These are phyloP conservation scores for Lanmaoa rubissima DNA, from an alignment of 768 basidiomycete genomes.

Conservation along the genomic window DNA sequence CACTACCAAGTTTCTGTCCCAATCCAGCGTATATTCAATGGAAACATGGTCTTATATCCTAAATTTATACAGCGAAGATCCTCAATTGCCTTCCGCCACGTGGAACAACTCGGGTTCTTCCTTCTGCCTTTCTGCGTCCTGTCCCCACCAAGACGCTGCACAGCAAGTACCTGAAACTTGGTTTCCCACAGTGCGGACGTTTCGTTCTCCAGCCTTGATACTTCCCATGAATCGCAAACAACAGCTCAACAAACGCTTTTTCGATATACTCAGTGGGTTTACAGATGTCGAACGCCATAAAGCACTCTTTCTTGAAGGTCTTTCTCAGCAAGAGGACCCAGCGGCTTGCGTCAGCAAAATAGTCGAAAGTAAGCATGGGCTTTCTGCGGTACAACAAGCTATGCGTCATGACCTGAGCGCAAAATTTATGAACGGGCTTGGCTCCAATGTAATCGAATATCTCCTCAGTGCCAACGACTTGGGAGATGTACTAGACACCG, in stretches of 20 bases:
- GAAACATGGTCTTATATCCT: too few relatives aligned
- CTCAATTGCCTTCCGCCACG: too few relatives aligned
- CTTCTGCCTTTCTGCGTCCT: too few relatives aligned
- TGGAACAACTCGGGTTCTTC: too few relatives aligned
- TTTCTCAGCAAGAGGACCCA: conserved; percentile 41
- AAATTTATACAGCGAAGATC: not conserved
- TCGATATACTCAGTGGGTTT: conserved; percentile 33
- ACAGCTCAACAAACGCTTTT: conserved; percentile 36
- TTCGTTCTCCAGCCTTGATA: not conserved
- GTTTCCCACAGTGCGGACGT: not conserved
- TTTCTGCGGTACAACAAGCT: conserved; percentile 38
- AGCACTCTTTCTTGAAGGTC: conserved; percentile 44
- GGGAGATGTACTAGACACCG: conserved; percentile 36
- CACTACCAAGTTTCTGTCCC: too few relatives aligned
- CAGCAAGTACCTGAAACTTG: not conserved
- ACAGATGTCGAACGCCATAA: conserved; percentile 26
- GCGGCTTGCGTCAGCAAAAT: conserved; percentile 38
- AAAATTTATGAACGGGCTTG: conserved; percentile 44
- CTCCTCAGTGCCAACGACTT: conserved; percentile 40
- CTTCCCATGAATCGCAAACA: conserved; percentile 22
- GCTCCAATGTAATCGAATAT: conserved; percentile 36
- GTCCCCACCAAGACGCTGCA: not conserved
- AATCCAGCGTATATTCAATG: too few relatives aligned
- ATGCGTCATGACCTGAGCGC: conserved; percentile 40
- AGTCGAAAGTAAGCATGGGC: conserved; percentile 35